Evolutionary conservation across 208 protist genomes (phyloP), one percentile per base, ranked within the genome.

Genomic region (Strigomonas culicis): DNA sequence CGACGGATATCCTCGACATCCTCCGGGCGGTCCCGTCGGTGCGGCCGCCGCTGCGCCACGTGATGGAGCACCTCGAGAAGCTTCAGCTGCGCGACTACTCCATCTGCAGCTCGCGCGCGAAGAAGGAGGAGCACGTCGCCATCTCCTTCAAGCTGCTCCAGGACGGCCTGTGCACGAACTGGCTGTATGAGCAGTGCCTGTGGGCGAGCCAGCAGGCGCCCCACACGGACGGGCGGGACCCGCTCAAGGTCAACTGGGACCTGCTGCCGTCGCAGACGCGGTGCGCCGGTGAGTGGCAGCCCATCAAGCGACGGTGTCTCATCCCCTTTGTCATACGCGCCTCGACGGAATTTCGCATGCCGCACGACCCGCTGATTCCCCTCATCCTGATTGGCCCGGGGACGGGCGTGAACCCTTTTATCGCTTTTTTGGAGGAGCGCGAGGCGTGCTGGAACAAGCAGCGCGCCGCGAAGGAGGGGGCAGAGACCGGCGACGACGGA

Each of bases 51-150:
- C 69, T 92, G 11, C 74, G 73, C 8, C 80, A 88, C 47, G 24
- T 90, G 7, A 68, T 95, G 1, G 84, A 97, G 65, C 63, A 90
- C 43, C 68, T 96, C 30, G 70, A 77, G 0, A 41, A 75, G 4
- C 28, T 97, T 58, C 78, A 90, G 59, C 87, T 79, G 1, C 80
- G 96, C n/a, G 92, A 90, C 75, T 98, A 97, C 71, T 97, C 90
- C 10, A 97, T 98, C 56, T 80, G 83, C 36, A 97, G 86, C 31
- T 90, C 90, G 0, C 50, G 66, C 52, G 34, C 53, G 6, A 56
- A 60, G 27, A 41, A 91, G 59, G 64, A 78, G 15, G 53, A 75
- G n/a, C 63, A 52, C 30, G 74, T 97, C 25, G 74, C 86, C 21
- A 78, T 97, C 44, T 92, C 84, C 52, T 83, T 93, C 36, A 92